A percentile compares a stretch with the other conserved stretches of the same genome.
phyloP scores from a whole-genome alignment of 257 asterid genomes.

The Ligustrum vulgare region DNA sequence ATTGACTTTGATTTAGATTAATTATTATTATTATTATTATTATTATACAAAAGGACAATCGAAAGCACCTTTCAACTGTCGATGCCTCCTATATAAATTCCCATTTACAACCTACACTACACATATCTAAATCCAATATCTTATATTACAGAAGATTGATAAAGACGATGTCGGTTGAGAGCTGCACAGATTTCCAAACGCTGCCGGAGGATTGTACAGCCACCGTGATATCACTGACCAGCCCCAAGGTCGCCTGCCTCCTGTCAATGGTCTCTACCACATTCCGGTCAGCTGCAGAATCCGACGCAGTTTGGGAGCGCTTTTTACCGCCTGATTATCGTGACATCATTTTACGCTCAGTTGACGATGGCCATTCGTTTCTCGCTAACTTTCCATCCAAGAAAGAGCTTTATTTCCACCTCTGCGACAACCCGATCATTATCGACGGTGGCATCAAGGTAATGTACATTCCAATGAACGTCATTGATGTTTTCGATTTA shows the following conservation, averaged over 20 bases:
- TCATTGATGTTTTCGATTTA: background rate
- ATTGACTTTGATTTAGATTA: too few relatives aligned
- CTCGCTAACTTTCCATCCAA: constrained; percentile 34
- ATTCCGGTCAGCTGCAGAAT: constrained; percentile 64
- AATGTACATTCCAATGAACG: background rate
- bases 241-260: constrained; percentile 73
- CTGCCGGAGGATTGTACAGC: constrained; percentile 86
- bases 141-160: background rate
- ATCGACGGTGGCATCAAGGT: constrained; percentile 73
- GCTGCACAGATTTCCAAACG: constrained; percentile 29
- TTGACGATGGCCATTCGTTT: constrained; percentile 30
- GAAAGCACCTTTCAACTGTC: background rate
- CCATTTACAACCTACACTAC: too few relatives aligned
- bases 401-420: constrained; percentile 65
- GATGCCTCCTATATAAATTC: background rate
- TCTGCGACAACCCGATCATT: constrained; percentile 57
- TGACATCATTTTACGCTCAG: constrained; percentile 45
- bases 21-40: too few relatives aligned
- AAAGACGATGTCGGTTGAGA: constrained; percentile 44
- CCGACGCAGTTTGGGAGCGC: constrained; percentile 76
- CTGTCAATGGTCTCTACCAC: constrained; percentile 51
- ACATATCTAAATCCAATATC: background rate
- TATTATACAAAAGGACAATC: too few relatives aligned
- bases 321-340: constrained; percentile 72
- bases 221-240: constrained; percentile 59